Percentiles rank a stretch among this genome's conserved stretches.
phyloP scores from a whole-genome alignment of 768 basidiomycete species.

The Amanita rimosa region DNA sequence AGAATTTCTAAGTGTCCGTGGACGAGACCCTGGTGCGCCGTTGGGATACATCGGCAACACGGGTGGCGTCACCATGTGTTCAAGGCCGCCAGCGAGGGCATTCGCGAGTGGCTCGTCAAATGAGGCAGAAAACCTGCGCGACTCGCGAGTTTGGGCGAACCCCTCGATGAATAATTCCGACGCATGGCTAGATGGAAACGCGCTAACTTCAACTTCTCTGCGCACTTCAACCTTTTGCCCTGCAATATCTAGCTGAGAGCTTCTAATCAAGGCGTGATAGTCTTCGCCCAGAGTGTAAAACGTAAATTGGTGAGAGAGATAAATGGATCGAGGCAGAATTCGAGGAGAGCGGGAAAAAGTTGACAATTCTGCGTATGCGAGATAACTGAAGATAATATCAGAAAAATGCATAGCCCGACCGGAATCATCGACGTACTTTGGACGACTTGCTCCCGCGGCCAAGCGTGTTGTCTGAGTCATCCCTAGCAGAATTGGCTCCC shows the following conservation, averaged over 20 bases:
- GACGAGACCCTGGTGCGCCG: slow-evolving; percentile 31
- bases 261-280: slow-evolving; percentile 68
- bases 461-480: background rate
- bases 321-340: slow-evolving; percentile 65
- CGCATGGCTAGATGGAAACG: slow-evolving; percentile 25
- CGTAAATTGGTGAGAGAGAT: slow-evolving; percentile 77
- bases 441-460: background rate
- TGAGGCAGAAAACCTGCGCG: slow-evolving; percentile 36
- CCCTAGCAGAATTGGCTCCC: slow-evolving; percentile 15
- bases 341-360: slow-evolving; percentile 48
- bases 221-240: slow-evolving; percentile 60
- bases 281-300: slow-evolving; percentile 70
- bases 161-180: slow-evolving; percentile 46
- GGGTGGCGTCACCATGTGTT: slow-evolving; percentile 26
- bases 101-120: slow-evolving; percentile 74
- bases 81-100: slow-evolving; percentile 57
- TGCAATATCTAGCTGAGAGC: slow-evolving; percentile 46
- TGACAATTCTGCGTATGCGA: slow-evolving; percentile 76
- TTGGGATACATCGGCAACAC: slow-evolving; percentile 79
- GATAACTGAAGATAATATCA: slow-evolving; percentile 32
- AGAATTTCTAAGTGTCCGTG: slow-evolving; percentile 31
- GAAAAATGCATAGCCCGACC: background rate
- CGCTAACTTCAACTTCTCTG: slow-evolving; percentile 56
- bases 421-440: background rate
- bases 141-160: slow-evolving; percentile 29